Conservation (phyloP, 2,329 filamentous ascomycete species). For the Neonectria neomacrospora region DNA sequence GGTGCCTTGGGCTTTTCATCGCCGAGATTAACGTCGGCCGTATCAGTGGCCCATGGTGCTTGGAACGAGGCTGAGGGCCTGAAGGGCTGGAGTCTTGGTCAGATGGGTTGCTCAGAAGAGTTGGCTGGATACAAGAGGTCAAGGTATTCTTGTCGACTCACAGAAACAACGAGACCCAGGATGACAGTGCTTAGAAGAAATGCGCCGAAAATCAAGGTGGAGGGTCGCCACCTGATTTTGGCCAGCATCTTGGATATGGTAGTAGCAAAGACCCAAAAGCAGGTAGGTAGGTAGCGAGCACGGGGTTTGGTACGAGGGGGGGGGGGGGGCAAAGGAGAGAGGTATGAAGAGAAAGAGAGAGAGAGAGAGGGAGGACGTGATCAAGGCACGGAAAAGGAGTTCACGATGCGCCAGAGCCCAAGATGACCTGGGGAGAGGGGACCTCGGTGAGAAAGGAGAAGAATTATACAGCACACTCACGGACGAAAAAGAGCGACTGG, state of each 20-base stretch:
- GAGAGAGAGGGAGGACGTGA: not conserved
- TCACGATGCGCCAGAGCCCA: not conserved
- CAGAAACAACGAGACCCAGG: conserved; percentile 2
- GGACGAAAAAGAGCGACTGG: not conserved
- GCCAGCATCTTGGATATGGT: not conserved
- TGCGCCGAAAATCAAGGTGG: not conserved
- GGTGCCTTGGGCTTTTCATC: not conserved
- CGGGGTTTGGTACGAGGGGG: not conserved
- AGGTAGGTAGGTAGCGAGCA: not conserved
- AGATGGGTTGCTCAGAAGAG: not conserved
- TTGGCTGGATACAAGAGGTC: not conserved
- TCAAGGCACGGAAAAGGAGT: not conserved
- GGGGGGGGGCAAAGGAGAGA: not conserved
- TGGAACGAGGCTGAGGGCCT: not conserved
- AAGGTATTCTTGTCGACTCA: not conserved
- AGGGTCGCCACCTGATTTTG: not conserved
- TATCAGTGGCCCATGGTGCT: conserved; percentile 4
- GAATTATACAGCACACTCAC: not conserved
- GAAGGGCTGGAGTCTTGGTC: conserved; percentile 1
- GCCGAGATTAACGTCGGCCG: not conserved
- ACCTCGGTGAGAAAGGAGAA: not conserved
- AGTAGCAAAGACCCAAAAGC: not conserved
- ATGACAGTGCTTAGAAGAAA: not conserved
- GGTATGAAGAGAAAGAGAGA: not conserved
- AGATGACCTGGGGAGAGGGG: not conserved